Evolutionary conservation across 176 grass and related monocot species (phyloP), one percentile per base, ranked within the genome.

Genomic region (Cymbopogon citratus): DNA sequence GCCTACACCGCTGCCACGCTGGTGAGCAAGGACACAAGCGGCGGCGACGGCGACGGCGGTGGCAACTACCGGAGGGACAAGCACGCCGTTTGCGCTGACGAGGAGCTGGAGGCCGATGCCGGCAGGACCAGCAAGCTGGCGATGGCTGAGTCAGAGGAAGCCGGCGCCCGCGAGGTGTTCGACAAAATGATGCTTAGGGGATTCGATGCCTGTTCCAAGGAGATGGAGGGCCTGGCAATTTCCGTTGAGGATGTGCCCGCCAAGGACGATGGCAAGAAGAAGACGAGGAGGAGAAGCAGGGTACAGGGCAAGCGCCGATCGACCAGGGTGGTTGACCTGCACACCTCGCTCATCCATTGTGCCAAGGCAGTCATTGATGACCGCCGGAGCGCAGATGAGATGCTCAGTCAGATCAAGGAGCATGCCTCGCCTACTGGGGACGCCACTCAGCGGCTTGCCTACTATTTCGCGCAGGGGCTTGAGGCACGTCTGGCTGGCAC

Each of bases 121-220:
- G 79, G 85, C 18, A 85, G 89, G 82, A 84, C 12, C 45, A 88
- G 74, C 75, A 95, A 92, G 52, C 69, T 90, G 74, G 59, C 59
- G 51, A 26, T 68, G 67, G 11, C 61, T 15, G 72, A 80, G 15
- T 48, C 64, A 1, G 89, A 84, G 59, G 89, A 84, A 8, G 21
- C 43, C 39, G 86, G 90, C 38, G 95, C 90, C 45, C 88, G 81
- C 1, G 63, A 85, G 26, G 9, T 98, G 90, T 83, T 98, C 81
- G 92, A 94, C 25, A 86, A 91, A 92, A 94, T 94, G 90, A 82
- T 28, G 38, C 71, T 75, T 1, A 74, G 86, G 67, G 67, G 38
- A 70, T 43, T 43, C 38, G 12, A 70, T 15, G 38, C 21, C 21
- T 44, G 38, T 12, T 69, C 66, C 66, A 23, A 44, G n/a, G n/a